Percentiles rank a stretch among this genome's conserved stretches.
phyloP scores from a whole-genome alignment of 2,329 filamentous ascomycete genomes.

The Hypoxylon sp. region DNA sequence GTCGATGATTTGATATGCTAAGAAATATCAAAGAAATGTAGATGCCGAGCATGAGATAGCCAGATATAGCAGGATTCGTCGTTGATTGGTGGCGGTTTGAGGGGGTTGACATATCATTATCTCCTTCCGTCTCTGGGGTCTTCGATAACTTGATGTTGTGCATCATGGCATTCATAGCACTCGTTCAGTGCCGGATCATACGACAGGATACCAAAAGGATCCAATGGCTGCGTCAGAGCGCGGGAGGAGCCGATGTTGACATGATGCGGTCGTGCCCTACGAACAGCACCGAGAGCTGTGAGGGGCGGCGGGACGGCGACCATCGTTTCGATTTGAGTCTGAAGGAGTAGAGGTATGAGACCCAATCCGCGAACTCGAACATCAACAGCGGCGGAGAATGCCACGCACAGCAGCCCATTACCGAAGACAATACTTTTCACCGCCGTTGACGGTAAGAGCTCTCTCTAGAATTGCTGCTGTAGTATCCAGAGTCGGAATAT shows the following conservation, averaged over 20 bases:
- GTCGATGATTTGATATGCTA: conserved; percentile 26
- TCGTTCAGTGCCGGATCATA: conserved; percentile 32
- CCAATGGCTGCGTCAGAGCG: conserved; percentile 40
- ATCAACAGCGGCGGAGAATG: conserved; percentile 58
- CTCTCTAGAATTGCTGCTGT: conserved; percentile 64
- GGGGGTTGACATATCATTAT: conserved; percentile 30
- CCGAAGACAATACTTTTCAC: conserved; percentile 70
- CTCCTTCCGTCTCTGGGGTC: conserved; percentile 45
- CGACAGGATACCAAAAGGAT: conserved; percentile 25
- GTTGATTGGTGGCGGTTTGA: conserved; percentile 22
- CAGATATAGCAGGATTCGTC: conserved; percentile 35
- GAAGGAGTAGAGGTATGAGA: conserved; percentile 65
- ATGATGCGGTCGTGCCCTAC: conserved; percentile 61
- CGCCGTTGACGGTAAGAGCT: conserved; percentile 60
- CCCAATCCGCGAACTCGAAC: conserved; percentile 64
- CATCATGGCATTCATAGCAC: conserved; percentile 46
- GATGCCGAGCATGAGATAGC: conserved; percentile 25
- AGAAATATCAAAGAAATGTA: conserved; percentile 26
- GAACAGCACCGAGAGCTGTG: conserved; percentile 65
- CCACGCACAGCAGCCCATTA: conserved; percentile 61
- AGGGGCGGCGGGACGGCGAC: conserved; percentile 59
- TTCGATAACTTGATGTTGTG: conserved; percentile 48
- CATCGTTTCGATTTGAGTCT: conserved; percentile 52
- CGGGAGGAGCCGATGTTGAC: conserved; percentile 57
- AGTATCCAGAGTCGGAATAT: conserved; percentile 70